Base-by-base conservation (phyloP, 129 eudicot species). In the Centella asiatica region DNA sequence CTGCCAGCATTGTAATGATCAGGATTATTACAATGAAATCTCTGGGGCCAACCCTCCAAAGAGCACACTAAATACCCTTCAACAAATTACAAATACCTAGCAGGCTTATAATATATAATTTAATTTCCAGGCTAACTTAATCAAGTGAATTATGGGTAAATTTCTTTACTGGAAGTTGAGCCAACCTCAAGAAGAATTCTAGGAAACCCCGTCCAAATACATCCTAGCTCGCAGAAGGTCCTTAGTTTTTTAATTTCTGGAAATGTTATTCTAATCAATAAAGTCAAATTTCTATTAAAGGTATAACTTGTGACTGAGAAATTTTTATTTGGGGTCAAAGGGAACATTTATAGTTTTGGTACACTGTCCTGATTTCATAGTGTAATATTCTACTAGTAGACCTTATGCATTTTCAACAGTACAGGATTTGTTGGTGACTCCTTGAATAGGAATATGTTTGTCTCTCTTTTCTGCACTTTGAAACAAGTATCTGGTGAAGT, bases 401-500 rank as follows among this genome's bases (percentile, higher is more conserved):
- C 61, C 80, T 87, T 69, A 76, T 69, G 67, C 58, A 65, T 70
- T 31, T 66, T 76, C 54, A 47, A 62, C 82, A 76, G 86, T 82
- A 83, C 99, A 92, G 99, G 99, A 58, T 92, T 92, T 72, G 81
- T 92, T 42, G 99, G 99, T 67, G 99, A 92, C 83, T 92, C 99
- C 36, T 76, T 92, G 71, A 92, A 87, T 39, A 82, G 99, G 65
- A 92, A 92, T 72, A 92, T 92, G 99, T 92, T 87, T 74, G 99
- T 92, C 55, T 92, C 99, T 32, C 88, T 92, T 42, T 84, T 78
- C 69, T 92, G 99, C 76, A 78, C 96, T 39, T 77, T 92, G 58
- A 82, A 76, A 76, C 74, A 62, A 61, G 95, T 74, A 46, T 57
- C 86, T 6, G 58, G 74, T 44, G 95, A 92, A 51, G 88, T 92